Conservation (phyloP, 805 yeast genomes). For the Nakazawaea wickerhamii region DNA sequence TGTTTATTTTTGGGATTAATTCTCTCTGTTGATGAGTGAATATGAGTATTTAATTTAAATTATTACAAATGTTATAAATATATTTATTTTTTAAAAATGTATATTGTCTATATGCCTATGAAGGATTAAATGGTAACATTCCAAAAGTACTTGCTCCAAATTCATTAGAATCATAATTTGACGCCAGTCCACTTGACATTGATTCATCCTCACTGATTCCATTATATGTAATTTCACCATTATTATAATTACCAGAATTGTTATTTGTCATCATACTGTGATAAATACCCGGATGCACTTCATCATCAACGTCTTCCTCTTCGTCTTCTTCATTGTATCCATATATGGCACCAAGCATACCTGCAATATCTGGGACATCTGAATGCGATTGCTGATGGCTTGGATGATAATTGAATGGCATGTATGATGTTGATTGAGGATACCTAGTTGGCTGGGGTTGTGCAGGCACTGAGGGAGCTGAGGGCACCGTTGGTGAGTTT, state of each 20-base stretch:
- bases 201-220: conserved; percentile 2
- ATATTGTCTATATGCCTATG: conserved; percentile 1
- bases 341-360: conserved; percentile 15
- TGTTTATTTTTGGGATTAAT: no score
- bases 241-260: not conserved
- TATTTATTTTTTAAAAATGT: not conserved
- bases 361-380: conserved; percentile 2
- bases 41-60: not conserved
- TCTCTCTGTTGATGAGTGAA: no score
- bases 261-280: not conserved
- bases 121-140: conserved; percentile 19
- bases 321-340: conserved; percentile 15
- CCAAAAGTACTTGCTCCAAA: conserved; percentile 16
- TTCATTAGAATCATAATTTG: conserved; percentile 11
- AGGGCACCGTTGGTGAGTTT: not conserved
- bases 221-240: not conserved
- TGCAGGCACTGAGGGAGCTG: conserved; percentile 10
- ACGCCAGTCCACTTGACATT: not conserved
- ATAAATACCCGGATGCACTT: conserved; percentile 14
- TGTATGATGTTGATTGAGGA: no score
- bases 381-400: conserved; percentile 7
- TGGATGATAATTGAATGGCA: conserved; percentile 10
- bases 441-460: not conserved
- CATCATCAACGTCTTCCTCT: conserved; percentile 26
- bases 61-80: not conserved